These are phyloP conservation scores for Botryotinia calthae DNA, from an alignment of 2,329 filamentous ascomycete species.

Conservation along the genomic window DNA sequence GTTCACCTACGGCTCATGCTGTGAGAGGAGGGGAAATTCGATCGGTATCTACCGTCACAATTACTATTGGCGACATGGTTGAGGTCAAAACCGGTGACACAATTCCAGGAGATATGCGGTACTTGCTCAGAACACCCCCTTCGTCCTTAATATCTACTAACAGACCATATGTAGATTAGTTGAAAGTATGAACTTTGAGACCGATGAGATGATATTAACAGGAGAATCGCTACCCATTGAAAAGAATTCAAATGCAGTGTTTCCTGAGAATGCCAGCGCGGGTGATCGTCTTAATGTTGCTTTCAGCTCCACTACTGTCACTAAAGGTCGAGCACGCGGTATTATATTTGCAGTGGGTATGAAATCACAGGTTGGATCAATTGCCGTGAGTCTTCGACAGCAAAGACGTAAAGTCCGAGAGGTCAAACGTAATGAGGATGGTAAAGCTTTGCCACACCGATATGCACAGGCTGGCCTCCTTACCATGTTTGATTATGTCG, in stretches of 20 bases:
- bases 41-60: conserved; percentile 52
- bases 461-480: conserved; percentile 42
- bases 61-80: conserved; percentile 58
- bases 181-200: conserved; percentile 55
- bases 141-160: conserved; percentile 20
- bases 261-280: conserved; percentile 38
- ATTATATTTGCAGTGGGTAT: conserved; percentile 60
- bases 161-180: conserved; percentile 40
- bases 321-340: conserved; percentile 58
- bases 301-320: conserved; percentile 60
- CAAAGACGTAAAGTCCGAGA: conserved; percentile 47
- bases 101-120: conserved; percentile 44
- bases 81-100: conserved; percentile 51
- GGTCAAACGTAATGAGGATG: conserved; percentile 50
- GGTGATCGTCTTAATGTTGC: conserved; percentile 61
- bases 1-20: conserved; percentile 49
- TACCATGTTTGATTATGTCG: conserved; percentile 54
- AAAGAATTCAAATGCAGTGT: conserved; percentile 51
- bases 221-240: conserved; percentile 60
- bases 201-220: conserved; percentile 61
- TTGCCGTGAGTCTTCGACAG: conserved; percentile 58
- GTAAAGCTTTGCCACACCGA: conserved; percentile 48
- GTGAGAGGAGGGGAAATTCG: conserved; percentile 50
- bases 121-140: conserved; percentile 2
- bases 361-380: conserved; percentile 62